Evolutionary conservation across 306 rosid species (phyloP), one percentile per base, ranked within the genome.

Genomic region (Quercus wislizeni): DNA sequence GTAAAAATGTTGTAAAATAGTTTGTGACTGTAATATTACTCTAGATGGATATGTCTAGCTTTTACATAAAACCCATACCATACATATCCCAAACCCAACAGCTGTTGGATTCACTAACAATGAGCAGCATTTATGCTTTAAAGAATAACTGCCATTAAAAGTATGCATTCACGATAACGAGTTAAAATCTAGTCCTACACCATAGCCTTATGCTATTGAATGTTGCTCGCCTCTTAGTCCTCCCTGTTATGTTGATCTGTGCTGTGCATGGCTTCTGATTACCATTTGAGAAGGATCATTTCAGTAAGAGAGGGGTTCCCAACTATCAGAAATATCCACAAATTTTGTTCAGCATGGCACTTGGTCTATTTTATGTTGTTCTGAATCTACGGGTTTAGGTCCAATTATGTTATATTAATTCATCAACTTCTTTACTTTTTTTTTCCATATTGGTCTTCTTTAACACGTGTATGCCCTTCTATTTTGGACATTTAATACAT

Each of bases 401-500:
- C 46, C 11, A 38, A 38, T 38, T 38, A 38, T 38, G 46, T 1
- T 35, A 35, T 38, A 38, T 38, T 7, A 38, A 38, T 41, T 41
- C 46, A 12, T 41, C 46, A 41, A 41, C 46, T 41, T 8, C 12
- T 8, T 38, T 2, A 38, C 11, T 7, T 38, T 38, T 33, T 23
- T 41, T 41, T 41, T 2, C 10, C 46, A 41, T 8, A 41, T 41
- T 41, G 46, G 46, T 7, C 46, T 41, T 41, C 46, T 41, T 41
- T 41, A 7, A 41, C 12, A 0, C 10, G 2, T 41, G 11, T 8
- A 2, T 41, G 3, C 46, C 46, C 46, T 8, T 41, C 11, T 8
- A 41, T 41, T 41, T 8, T 84, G 11, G 70, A 55, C 27, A 56
- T 74, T 33, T 78, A 30, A 67, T 68, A 71, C 52, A 49, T 13